These are phyloP conservation scores for Cutaneotrichosporon spelunceum DNA, from an alignment of 1,284 basidiomycete species.

Conservation along the genomic window DNA sequence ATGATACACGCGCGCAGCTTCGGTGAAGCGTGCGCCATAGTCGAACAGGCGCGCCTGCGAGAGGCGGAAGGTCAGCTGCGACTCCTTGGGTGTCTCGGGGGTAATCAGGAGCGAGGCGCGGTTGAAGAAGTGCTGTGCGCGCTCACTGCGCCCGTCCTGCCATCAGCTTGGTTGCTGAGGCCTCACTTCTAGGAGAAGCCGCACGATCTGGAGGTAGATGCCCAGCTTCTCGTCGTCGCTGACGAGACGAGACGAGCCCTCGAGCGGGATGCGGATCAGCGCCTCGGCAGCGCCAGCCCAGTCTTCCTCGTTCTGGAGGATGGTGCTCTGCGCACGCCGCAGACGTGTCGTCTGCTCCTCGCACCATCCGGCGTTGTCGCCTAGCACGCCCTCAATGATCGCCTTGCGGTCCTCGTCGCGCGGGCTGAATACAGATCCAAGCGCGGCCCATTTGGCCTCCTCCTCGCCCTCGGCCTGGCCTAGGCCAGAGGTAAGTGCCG, in stretches of 20 bases:
- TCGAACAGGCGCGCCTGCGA: slow-evolving; percentile 87
- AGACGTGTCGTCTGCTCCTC: slow-evolving; percentile 91
- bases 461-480: slow-evolving; percentile 25
- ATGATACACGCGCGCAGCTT: slow-evolving; percentile 92
- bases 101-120: slow-evolving; percentile 88
- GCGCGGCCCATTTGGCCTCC: slow-evolving; percentile 25
- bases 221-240: slow-evolving; percentile 81
- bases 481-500: slow-evolving; percentile 34
- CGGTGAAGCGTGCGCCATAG: slow-evolving; percentile 83
- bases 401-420: slow-evolving; percentile 31
- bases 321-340: slow-evolving; percentile 78
- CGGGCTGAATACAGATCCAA: slow-evolving; percentile 34
- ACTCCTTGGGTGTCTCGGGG: slow-evolving; percentile 69
- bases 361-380: slow-evolving; percentile 63
- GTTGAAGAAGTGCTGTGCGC: slow-evolving; percentile 94
- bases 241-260: slow-evolving; percentile 76
- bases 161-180: slow-evolving; percentile 11
- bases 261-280: slow-evolving; percentile 83
- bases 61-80: slow-evolving; percentile 74
- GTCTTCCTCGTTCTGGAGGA: slow-evolving; percentile 85
- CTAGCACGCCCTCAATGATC: slow-evolving; percentile 43
- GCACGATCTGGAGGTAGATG: slow-evolving; percentile 89
- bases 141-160: slow-evolving; percentile 57
- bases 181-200: slow-evolving; percentile 82
- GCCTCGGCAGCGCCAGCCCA: slow-evolving; percentile 89